A percentile compares a stretch with the other conserved stretches of the same genome.
Evolutionary conservation across 208 protist genomes (phyloP).

Genomic region (Strigomonas oncopelti): DNA sequence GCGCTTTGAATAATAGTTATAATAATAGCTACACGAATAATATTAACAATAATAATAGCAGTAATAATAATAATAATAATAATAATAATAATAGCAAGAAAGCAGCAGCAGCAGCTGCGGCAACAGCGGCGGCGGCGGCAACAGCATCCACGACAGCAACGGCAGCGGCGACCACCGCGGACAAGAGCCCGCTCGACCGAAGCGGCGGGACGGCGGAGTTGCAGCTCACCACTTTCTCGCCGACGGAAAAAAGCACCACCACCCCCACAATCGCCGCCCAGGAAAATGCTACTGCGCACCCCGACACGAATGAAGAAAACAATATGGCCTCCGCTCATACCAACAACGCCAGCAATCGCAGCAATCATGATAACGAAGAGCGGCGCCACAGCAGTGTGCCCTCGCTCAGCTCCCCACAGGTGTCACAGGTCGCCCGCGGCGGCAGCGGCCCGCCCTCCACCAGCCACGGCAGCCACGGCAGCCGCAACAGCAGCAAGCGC

Average conservation of each 20-base stretch:
- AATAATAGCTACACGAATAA: conserved; percentile 1
- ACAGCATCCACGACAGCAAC: not conserved
- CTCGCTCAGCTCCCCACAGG: not conserved
- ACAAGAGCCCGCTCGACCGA: not conserved
- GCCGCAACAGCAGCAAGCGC: not conserved
- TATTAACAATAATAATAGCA: conserved; percentile 3
- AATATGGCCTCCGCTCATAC: no score
- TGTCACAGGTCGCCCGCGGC: not conserved
- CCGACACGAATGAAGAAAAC: no score
- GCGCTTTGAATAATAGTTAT: not conserved
- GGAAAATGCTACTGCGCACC: no score
- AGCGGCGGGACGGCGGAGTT: not conserved
- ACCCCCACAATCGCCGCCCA: no score
- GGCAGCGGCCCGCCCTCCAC: not conserved
- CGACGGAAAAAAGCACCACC: not conserved
- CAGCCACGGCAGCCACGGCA: not conserved
- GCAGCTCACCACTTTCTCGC: not conserved
- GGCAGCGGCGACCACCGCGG: not conserved
- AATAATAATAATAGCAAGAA: conserved; percentile 6
- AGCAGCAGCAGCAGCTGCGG: not conserved
- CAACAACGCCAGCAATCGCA: no score
- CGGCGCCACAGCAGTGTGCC: conserved; percentile 1
- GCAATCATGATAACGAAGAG: no score
- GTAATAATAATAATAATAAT: conserved; percentile 11
- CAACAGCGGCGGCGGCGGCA: not conserved